A percentile compares a stretch with the other conserved stretches of the same genome.
These are phyloP conservation scores for Conoideocrella luteorostrata DNA, from an alignment of 2,329 filamentous ascomycete species.

Conservation along the genomic window DNA sequence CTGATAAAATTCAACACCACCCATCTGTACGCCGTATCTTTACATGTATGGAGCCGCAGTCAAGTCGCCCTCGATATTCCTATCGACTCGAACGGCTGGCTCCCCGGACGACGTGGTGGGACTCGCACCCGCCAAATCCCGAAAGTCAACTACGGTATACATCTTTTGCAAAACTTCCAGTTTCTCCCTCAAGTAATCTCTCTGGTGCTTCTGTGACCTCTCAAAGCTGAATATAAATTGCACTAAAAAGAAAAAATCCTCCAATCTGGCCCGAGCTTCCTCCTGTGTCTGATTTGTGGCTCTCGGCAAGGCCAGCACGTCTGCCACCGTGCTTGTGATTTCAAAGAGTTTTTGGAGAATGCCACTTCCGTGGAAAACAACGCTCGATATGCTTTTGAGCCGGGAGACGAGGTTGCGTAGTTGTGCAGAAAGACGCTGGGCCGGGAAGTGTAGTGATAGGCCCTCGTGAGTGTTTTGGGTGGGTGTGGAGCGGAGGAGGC, in stretches of 20 bases:
- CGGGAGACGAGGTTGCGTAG: constrained; percentile 30
- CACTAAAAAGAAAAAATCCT: constrained; percentile 48
- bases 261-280: constrained; percentile 40
- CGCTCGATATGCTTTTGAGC: constrained; percentile 31
- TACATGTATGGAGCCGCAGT: not conserved
- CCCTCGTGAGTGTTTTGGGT: constrained; percentile 27
- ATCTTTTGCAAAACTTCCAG: constrained; percentile 27
- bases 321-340: constrained; percentile 52
- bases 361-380: constrained; percentile 49
- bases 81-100: constrained; percentile 6
- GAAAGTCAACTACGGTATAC: constrained; percentile 24
- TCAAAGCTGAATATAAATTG: constrained; percentile 44
- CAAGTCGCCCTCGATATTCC: constrained; percentile 4
- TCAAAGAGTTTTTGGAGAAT: constrained; percentile 55
- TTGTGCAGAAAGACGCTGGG: constrained; percentile 30
- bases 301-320: constrained; percentile 47
- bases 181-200: constrained; percentile 33
- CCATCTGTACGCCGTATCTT: too few relatives aligned
- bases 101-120: constrained; percentile 10
- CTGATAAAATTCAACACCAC: too few relatives aligned
- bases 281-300: constrained; percentile 30
- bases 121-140: constrained; percentile 17
- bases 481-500: constrained; percentile 29
- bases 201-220: constrained; percentile 37
- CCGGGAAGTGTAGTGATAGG: constrained; percentile 33